Evolutionary conservation across 2,329 filamentous ascomycete genomes (phyloP), one percentile per base, ranked within the genome.

Genomic region (Lasiodiplodia citricola): DNA sequence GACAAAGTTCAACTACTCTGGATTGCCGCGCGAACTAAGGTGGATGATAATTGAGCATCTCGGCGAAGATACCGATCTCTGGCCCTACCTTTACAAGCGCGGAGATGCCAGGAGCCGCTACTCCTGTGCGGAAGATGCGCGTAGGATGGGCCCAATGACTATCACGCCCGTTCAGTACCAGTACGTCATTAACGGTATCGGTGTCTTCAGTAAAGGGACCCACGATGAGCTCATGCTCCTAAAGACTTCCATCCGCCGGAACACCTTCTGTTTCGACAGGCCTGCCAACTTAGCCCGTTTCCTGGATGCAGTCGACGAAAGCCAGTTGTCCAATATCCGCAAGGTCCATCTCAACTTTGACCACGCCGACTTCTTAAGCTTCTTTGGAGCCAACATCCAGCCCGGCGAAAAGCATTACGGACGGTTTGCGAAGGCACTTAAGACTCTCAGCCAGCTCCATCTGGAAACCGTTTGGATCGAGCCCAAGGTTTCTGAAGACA

Each of bases 1-100:
- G 54, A n/a, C n/a, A 8, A 67, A 67, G 16, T 67, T 67, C 28
- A 18, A 57, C 18, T 67, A n/a, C 10, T 16, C 25, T 13, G 28
- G 25, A 2, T 38, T 67, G 21, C 64, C 64, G 1, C 25, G 18
- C 10, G 64, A 67, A 41, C 23, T 67, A 2, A 67, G 57, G 41
- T 57, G 41, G 25, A 7, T 21, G n/a, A 38, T 67, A 2, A 16
- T 57, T 23, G 38, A 57, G 23, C 16, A 56, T 3, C n/a, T 66
- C 8, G 28, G 38, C n/a, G 4, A 21, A 8, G 44, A 28, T 7
- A 28, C n/a, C 21, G 41, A 54, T 21, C 21, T 65, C 18, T 25
- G 28, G 37, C 62, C 62, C 2, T 65, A 38, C 23, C n/a, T 41
- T 16, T 54, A 41, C 31, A 54, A 37, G 62, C 47, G 21, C 21